A percentile compares a stretch with the other conserved stretches of the same genome.
These are phyloP conservation scores for Striga asiatica DNA, from an alignment of 257 asterid genomes.

Conservation along the genomic window DNA sequence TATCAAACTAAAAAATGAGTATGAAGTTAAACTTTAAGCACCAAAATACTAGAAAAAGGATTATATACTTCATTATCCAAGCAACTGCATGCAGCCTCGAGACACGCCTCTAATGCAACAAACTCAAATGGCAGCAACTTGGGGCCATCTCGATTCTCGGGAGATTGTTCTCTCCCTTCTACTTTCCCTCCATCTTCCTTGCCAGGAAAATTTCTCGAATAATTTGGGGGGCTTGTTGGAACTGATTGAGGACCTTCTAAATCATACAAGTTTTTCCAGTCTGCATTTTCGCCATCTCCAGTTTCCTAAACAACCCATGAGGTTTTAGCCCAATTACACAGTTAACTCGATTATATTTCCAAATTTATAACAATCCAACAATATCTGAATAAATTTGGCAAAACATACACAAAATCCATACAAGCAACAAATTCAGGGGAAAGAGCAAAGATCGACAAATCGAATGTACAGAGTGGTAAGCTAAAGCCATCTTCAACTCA, in stretches of 20 bases:
- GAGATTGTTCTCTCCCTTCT: slow-evolving; percentile 46
- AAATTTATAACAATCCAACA: too few relatives aligned
- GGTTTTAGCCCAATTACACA: neutral
- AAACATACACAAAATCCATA: too few relatives aligned
- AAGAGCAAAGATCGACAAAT: too few relatives aligned
- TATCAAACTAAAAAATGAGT: neutral
- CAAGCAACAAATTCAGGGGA: too few relatives aligned
- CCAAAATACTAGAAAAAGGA: neutral
- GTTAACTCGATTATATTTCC: too few relatives aligned
- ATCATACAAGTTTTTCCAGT: slow-evolving; percentile 81
- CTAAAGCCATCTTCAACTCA: neutral
- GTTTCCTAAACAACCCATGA: slow-evolving; percentile 55
- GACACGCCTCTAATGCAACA: slow-evolving; percentile 94
- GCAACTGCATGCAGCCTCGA: slow-evolving; percentile 94
- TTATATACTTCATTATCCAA: slow-evolving; percentile 68
- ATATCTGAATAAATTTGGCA: too few relatives aligned
- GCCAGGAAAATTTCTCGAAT: slow-evolving; percentile 36
- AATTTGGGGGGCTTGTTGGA: slow-evolving; percentile 36
- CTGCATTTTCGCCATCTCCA: slow-evolving; percentile 58
- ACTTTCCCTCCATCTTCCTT: slow-evolving; percentile 39
- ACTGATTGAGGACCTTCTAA: slow-evolving; percentile 53
- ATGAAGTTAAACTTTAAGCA: neutral
- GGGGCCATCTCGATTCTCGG: slow-evolving; percentile 69
- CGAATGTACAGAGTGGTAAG: neutral
- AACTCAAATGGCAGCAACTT: slow-evolving; percentile 93